Percentiles rank a stretch among this genome's conserved stretches.
These are phyloP conservation scores for Venturia carpophila DNA, from an alignment of 2,329 filamentous ascomycete genomes.

Conservation along the genomic window DNA sequence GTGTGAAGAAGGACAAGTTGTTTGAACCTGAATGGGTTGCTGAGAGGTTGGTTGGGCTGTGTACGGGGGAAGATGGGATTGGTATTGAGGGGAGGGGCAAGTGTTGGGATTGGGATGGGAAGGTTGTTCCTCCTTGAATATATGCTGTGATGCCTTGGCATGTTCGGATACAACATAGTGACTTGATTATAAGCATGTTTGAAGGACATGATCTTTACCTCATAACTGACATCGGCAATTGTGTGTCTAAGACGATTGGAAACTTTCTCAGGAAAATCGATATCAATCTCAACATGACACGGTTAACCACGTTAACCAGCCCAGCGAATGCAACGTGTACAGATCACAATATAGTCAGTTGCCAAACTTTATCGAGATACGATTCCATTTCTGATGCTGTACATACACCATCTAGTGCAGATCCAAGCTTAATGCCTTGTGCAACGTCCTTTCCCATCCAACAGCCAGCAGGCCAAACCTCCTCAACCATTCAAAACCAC, in stretches of 20 bases:
- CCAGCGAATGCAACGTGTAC: no score
- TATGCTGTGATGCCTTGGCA: neutral
- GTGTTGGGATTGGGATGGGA: constrained; percentile 35
- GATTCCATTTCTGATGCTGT: neutral
- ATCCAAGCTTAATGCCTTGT: neutral
- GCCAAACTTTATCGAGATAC: no score
- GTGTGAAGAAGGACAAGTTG: constrained; percentile 53
- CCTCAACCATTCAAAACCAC: neutral
- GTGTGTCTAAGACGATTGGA: no score
- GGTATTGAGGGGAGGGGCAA: constrained; percentile 41
- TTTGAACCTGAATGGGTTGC: constrained; percentile 61
- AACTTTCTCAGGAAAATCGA: no score
- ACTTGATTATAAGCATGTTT: no score
- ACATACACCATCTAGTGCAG: neutral
- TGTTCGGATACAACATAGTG: no score
- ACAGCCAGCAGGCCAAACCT: no score
- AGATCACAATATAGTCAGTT: no score
- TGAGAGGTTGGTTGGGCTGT: constrained; percentile 46
- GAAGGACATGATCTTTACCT: no score
- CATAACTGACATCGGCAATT: no score
- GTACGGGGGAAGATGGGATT: constrained; percentile 43
- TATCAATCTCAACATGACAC: no score
- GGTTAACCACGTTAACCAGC: no score
- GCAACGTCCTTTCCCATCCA: neutral
- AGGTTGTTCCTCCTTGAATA: constrained; percentile 31